Conservation (phyloP, 2,329 filamentous ascomycete species). For the Xenosphaeropsis pyriputrescens region DNA sequence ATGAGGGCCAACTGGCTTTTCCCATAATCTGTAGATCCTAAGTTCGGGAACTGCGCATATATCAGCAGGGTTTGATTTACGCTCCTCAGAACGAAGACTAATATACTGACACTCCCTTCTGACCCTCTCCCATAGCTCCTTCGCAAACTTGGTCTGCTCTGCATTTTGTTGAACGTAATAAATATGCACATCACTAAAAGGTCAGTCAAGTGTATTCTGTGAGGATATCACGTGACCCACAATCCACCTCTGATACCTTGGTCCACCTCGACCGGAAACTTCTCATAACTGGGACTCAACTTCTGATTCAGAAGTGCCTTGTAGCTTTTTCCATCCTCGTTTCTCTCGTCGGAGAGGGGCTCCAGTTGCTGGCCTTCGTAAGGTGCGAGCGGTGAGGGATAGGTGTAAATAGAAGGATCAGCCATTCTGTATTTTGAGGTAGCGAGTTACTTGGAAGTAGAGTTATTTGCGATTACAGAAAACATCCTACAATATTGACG, state of each 20-base stretch:
- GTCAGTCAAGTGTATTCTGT: not conserved
- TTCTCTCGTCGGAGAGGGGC: conserved; percentile 25
- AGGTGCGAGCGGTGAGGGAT: conserved; percentile 26
- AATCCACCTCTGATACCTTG: conserved; percentile 59
- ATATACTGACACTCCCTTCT: conserved; percentile 54
- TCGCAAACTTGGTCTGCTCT: conserved; percentile 51
- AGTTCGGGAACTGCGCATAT: conserved; percentile 58
- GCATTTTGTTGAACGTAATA: conserved; percentile 59
- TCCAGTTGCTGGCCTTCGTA: conserved; percentile 32
- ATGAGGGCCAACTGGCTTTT: conserved; percentile 68
- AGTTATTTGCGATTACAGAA: too few species aligned
- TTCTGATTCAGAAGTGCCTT: conserved; percentile 47
- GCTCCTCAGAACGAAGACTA: not conserved
- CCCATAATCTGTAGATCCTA: conserved; percentile 66
- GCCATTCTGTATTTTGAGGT: too few species aligned
- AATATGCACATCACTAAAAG: conserved; percentile 61
- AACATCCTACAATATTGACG: too few species aligned
- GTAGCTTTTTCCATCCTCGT: conserved; percentile 64
- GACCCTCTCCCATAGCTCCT: conserved; percentile 63
- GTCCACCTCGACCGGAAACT: conserved; percentile 53
- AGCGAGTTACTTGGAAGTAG: too few species aligned
- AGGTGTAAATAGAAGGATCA: conserved; percentile 32
- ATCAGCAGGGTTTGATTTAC: not conserved
- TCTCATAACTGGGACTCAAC: conserved; percentile 53
- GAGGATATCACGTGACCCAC: conserved; percentile 23